Evolutionary conservation across 495 filamentous ascomycete species (phyloP), one percentile per base, ranked within the genome.

Genomic region (Podospora conica): DNA sequence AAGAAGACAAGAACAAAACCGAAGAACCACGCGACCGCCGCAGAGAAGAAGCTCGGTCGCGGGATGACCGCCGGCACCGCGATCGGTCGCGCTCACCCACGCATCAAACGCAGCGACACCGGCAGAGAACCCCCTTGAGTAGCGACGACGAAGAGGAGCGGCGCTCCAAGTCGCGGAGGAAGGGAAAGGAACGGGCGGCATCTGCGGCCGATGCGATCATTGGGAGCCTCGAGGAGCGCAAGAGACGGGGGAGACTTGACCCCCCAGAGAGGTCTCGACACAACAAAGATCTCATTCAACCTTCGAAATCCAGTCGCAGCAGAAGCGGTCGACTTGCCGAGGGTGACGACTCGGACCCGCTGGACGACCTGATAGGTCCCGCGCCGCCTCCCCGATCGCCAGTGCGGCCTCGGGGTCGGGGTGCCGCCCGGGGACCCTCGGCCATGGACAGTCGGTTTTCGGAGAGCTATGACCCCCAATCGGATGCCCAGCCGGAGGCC

Each of bases 401-500:
- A 10, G 71, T 91, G 29, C 82, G 80, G 24, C 80, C 84, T 40
- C 89, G 93, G n/a, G 95, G 95, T 3, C 86, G 95, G n/a, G 93
- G 94, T 25, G 78, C 83, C 21, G 76, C 75, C 7, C 74, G 77
- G 2, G 76, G 79, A 1, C 66, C 73, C n/a, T 88, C 89, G 56
- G 87, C 82, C 10, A 95, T 97, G 68, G 93, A 97, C 68, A 76
- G 84, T 11, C 90, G 91, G 59, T 98, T 97, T 73, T 84, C 87
- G 0, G 72, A 84, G 0, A 81, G 83, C 70, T 97, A 97, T 74
- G 88, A 98, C 66, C 93, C 94, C 0, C 77, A 79, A 1, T 74
- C 80, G 2, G 95, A 98, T 66, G 79, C 91, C 0, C 83, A 85
- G n/a, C 77, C 82, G 0, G 85, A 88, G 21, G 78, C 33, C 10